phyloP scores from a whole-genome alignment of 805 yeast species.

The Kuraishia ogatae region DNA sequence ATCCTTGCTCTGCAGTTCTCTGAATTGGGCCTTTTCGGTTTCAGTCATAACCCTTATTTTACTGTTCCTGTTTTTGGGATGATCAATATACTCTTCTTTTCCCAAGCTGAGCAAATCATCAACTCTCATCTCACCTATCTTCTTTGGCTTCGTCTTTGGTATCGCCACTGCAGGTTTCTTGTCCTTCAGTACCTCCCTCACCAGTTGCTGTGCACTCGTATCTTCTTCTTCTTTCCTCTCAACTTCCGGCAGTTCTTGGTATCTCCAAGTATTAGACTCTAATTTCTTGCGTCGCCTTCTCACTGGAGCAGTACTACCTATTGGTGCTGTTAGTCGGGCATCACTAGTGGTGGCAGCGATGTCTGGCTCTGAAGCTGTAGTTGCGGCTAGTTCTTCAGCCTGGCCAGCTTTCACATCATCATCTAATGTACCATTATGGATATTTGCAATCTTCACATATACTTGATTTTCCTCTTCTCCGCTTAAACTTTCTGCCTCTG shows the following conservation, averaged over 20 bases:
- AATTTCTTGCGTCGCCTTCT: conserved; percentile 2
- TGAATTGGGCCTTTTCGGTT: conserved; percentile 14
- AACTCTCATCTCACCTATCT: conserved; percentile 1
- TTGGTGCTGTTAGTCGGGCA: background rate
- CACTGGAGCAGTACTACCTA: background rate
- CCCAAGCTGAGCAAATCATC: conserved; percentile 5
- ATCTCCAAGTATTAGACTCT: conserved; percentile 20
- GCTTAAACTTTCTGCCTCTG: background rate
- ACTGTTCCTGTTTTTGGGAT: background rate
- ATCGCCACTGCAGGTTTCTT: conserved; percentile 5
- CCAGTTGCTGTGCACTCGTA: background rate
- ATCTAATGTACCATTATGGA: conserved; percentile 5
- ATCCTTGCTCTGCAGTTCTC: conserved; percentile 13
- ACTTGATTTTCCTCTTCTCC: background rate
- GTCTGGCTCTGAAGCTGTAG: too few species aligned
- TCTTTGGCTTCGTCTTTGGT: conserved; percentile 1
- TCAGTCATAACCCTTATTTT: conserved; percentile 8
- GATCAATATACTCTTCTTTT: background rate
- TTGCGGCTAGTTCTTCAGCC: conserved; percentile 4
- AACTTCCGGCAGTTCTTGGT: conserved; percentile 10
- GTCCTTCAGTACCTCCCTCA: conserved; percentile 2
- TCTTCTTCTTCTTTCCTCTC: conserved; percentile 10
- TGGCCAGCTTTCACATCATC: conserved; percentile 4
- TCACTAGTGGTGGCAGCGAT: background rate
- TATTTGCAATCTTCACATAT: conserved; percentile 16